phyloP scores from a whole-genome alignment of 2,329 filamentous ascomycete genomes.

The Monosporascus sp. region DNA sequence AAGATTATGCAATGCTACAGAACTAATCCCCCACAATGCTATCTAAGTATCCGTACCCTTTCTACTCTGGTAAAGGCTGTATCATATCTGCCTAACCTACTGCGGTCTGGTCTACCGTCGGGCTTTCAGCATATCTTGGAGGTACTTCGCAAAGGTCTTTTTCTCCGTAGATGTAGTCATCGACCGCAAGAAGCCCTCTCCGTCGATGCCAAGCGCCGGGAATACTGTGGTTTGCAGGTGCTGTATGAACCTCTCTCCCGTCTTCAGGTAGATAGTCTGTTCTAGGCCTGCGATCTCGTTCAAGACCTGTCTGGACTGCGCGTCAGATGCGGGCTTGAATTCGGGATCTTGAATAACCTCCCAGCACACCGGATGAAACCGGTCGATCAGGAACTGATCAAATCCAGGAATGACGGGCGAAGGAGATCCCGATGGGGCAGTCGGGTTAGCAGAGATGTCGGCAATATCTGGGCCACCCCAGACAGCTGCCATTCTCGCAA shows the following conservation, averaged over 20 bases:
- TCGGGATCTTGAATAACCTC: slow-evolving; percentile 72
- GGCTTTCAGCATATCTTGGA: slow-evolving; percentile 52
- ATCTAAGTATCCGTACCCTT: neutral
- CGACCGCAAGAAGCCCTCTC: slow-evolving; percentile 52
- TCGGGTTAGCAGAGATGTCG: slow-evolving; percentile 48
- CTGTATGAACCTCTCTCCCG: slow-evolving; percentile 73
- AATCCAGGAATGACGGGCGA: slow-evolving; percentile 74
- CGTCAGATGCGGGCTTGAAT: slow-evolving; percentile 77
- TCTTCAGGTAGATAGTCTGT: slow-evolving; percentile 86
- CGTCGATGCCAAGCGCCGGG: slow-evolving; percentile 58
- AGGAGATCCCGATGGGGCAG: slow-evolving; percentile 45
- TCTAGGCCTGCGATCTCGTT: slow-evolving; percentile 84
- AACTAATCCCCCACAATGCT: neutral
- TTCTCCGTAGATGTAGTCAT: slow-evolving; percentile 56
- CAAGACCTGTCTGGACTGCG: slow-evolving; percentile 82
- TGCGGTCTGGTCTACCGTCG: slow-evolving; percentile 18
- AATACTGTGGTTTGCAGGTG: slow-evolving; percentile 62
- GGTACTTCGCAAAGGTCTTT: slow-evolving; percentile 60
- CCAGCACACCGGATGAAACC: slow-evolving; percentile 89
- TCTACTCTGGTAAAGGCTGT: neutral
- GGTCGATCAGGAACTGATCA: slow-evolving; percentile 81
- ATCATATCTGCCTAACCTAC: neutral
- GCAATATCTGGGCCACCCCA: slow-evolving; percentile 86
- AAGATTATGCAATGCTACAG: neutral
- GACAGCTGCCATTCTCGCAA: slow-evolving; percentile 75